Evolutionary conservation across 495 filamentous ascomycete species (phyloP).

Genomic region (Podospora tetraspora): DNA sequence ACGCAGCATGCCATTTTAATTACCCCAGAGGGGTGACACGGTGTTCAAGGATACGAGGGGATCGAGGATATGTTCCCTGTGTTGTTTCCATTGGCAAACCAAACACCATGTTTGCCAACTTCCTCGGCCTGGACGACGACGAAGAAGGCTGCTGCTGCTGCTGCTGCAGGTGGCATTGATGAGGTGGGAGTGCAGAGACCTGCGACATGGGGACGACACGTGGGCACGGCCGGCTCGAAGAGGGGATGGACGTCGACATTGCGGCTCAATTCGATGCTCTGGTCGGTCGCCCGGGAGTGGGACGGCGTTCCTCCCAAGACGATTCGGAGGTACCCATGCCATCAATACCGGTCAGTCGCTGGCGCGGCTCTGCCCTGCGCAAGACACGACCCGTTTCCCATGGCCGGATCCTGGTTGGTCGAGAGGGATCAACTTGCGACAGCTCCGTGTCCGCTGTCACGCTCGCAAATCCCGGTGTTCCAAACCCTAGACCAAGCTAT

Average conservation of each 20-base stretch:
- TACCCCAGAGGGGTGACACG: neutral
- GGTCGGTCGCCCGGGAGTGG: conserved; percentile 5
- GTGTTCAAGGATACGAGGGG: neutral
- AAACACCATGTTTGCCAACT: conserved; percentile 11
- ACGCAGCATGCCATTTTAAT: conserved; percentile 5
- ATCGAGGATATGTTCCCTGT: conserved; percentile 1
- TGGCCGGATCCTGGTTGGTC: conserved; percentile 6
- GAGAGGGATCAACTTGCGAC: conserved; percentile 1
- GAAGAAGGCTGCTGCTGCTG: neutral
- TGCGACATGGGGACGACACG: conserved; percentile 11
- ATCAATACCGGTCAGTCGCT: conserved; percentile 5
- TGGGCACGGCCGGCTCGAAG: neutral
- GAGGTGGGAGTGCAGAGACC: neutral
- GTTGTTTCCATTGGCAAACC: conserved; percentile 13
- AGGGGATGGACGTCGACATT: conserved; percentile 3
- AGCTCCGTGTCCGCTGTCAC: neutral
- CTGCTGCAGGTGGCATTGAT: conserved; percentile 1
- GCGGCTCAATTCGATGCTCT: neutral
- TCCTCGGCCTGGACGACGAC: neutral
- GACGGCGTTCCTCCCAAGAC: neutral
- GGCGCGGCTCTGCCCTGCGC: neutral
- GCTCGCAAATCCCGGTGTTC: conserved; percentile 8
- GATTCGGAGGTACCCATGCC: conserved; percentile 9
- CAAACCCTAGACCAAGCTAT: neutral
- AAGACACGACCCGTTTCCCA: conserved; percentile 8